Conservation (phyloP, 1,284 basidiomycete genomes). For the Malassezia vespertilionis region DNA sequence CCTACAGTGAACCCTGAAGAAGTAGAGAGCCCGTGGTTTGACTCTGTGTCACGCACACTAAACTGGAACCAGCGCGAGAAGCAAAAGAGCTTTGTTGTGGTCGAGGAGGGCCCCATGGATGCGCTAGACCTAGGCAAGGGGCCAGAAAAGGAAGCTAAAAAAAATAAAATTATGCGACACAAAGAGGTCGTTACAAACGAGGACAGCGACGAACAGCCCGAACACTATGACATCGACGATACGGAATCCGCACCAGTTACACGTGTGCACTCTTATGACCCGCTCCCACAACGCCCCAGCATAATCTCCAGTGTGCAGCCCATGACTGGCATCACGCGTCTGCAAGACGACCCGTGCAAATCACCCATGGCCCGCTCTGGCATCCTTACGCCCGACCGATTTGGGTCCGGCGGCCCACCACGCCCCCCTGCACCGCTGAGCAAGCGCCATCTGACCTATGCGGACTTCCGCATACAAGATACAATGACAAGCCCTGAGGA, state of each 20-base stretch:
- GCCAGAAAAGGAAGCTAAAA: too few species aligned
- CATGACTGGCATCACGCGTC: not conserved
- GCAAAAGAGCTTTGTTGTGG: constrained; percentile 39
- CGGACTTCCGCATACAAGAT: constrained; percentile 34
- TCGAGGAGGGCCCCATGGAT: not conserved
- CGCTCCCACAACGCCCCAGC: not conserved
- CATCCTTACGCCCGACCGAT: constrained; percentile 33
- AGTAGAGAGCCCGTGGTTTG: constrained; percentile 97
- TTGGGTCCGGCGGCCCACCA: constrained; percentile 36
- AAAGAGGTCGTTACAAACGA: too few species aligned
- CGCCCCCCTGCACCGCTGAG: constrained; percentile 33
- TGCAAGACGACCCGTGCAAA: not conserved
- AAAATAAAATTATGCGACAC: too few species aligned
- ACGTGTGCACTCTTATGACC: not conserved
- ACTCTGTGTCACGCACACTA: constrained; percentile 83
- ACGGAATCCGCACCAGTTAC: constrained; percentile 21
- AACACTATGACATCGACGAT: constrained; percentile 44
- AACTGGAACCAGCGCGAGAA: constrained; percentile 57
- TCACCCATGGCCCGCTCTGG: not conserved
- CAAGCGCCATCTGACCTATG: constrained; percentile 34
- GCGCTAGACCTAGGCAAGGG: too few species aligned
- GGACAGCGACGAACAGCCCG: constrained; percentile 22
- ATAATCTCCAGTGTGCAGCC: not conserved
- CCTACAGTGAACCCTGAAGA: constrained; percentile 96
- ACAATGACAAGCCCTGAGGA: not conserved